Evolutionary conservation across 2,329 filamentous ascomycete species (phyloP).

Genomic region (Penicillium sp.): DNA sequence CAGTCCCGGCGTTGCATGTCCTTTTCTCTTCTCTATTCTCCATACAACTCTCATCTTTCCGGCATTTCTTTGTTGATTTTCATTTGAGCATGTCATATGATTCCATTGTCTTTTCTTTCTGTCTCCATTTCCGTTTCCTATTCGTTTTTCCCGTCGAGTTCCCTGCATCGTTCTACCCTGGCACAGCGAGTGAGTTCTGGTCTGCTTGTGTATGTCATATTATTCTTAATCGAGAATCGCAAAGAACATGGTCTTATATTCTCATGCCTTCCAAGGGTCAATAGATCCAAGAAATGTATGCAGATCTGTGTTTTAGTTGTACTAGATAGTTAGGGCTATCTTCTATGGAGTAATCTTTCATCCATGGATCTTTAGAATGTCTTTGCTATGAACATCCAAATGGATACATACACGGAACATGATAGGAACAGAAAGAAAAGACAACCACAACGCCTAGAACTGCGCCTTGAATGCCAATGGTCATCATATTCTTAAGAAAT

Average conservation of each 20-base stretch:
- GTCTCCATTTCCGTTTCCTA: not conserved
- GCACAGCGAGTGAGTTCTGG: conserved; percentile 25
- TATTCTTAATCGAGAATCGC: conserved; percentile 12
- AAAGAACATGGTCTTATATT: conserved; percentile 17
- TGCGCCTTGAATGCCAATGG: conserved; percentile 7
- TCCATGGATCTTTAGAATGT: no score
- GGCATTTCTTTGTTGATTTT: conserved; percentile 10
- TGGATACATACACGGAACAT: conserved; percentile 2
- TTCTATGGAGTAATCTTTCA: not conserved
- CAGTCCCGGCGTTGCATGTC: conserved; percentile 19
- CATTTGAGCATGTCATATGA: conserved; percentile 9
- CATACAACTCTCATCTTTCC: not conserved
- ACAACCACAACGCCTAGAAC: conserved; percentile 9
- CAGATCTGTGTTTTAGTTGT: not conserved
- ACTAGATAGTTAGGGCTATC: not conserved
- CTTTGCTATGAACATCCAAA: no score
- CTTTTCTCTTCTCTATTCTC: not conserved
- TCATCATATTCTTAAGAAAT: conserved; percentile 4
- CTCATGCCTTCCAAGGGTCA: not conserved
- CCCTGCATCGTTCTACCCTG: conserved; percentile 16
- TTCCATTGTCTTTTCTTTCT: conserved; percentile 2
- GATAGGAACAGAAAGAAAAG: not conserved
- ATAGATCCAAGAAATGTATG: no score
- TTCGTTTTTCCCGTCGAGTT: conserved; percentile 3
- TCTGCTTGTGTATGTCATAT: conserved; percentile 19